phyloP scores from a whole-genome alignment of 139 green algal genomes.

The Chlorella sp. region DNA sequence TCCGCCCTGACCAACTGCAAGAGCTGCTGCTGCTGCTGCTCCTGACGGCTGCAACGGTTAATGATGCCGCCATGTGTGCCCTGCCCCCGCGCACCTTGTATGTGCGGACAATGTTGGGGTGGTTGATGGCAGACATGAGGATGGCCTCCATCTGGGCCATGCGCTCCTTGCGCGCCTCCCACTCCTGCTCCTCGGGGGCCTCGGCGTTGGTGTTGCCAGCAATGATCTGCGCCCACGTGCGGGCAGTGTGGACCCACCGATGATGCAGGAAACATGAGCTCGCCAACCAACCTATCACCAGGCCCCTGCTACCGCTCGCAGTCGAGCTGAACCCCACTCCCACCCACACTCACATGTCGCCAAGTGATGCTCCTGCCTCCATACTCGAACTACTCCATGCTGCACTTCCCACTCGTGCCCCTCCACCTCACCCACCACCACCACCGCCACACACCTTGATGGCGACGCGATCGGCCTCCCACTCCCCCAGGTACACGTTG shows the following conservation, averaged over 20 bases:
- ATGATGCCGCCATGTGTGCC: no score
- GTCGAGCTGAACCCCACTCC: no score
- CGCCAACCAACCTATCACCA: no score
- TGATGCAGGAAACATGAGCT: no score
- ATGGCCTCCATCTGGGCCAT: slow-evolving; percentile 49
- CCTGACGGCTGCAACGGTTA: no score
- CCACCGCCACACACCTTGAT: slow-evolving; percentile 25
- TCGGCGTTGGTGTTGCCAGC: slow-evolving; percentile 8
- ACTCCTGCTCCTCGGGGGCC: slow-evolving; percentile 36
- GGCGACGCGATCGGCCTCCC: slow-evolving; percentile 27
- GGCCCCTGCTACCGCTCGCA: no score
- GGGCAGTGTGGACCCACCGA: no score
- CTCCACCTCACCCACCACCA: no score
- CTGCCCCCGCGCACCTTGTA: slow-evolving; percentile 26
- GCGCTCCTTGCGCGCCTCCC: slow-evolving; percentile 37
- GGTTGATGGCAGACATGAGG: slow-evolving; percentile 36
- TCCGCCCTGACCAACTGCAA: no score
- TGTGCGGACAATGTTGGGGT: slow-evolving; percentile 36
- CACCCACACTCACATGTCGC: background rate
- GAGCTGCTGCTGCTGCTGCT: no score
- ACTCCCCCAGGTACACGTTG: slow-evolving; percentile 33
- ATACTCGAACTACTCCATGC: no score
- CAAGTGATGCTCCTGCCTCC: background rate
- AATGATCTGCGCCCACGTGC: slow-evolving; percentile 12
- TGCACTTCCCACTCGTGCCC: no score